These are phyloP conservation scores for Fraxinus excelsior DNA, from an alignment of 257 asterid species.

Conservation along the genomic window DNA sequence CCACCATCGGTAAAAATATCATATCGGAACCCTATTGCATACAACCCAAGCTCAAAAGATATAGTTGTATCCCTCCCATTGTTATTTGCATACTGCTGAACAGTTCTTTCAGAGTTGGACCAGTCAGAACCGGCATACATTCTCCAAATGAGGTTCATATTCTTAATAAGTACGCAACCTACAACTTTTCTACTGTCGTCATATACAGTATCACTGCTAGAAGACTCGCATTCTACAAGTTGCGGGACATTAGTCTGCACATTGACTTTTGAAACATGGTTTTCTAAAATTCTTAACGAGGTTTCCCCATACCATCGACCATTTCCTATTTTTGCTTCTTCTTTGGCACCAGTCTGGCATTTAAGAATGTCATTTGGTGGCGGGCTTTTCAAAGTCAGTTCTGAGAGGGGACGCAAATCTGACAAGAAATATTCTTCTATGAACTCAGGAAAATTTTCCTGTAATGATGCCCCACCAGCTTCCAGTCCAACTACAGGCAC, in stretches of 20 bases:
- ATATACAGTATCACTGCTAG: slow-evolving; percentile 46
- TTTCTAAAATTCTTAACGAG: slow-evolving; percentile 64
- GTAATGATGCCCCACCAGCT: slow-evolving; percentile 41
- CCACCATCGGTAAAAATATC: slow-evolving; percentile 76
- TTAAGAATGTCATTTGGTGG: slow-evolving; percentile 39
- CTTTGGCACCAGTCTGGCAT: slow-evolving; percentile 35
- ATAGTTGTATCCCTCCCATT: slow-evolving; percentile 57
- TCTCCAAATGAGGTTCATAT: slow-evolving; percentile 83
- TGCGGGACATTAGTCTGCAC: slow-evolving; percentile 35
- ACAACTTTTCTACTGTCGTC: slow-evolving; percentile 53
- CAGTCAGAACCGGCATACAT: slow-evolving; percentile 90
- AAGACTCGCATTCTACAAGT: slow-evolving; percentile 42
- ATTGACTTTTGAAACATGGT: slow-evolving; percentile 67
- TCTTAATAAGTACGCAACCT: slow-evolving; percentile 66
- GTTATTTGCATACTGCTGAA: slow-evolving; percentile 40
- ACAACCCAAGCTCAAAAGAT: slow-evolving; percentile 69
- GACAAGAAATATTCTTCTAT: slow-evolving; percentile 91
- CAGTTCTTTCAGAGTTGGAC: slow-evolving; percentile 50
- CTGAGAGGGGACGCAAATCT: slow-evolving; percentile 69
- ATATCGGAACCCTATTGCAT: slow-evolving; percentile 68
- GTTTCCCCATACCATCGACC: slow-evolving; percentile 78
- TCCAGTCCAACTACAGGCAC: slow-evolving; percentile 31
- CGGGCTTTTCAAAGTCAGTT: slow-evolving; percentile 39
- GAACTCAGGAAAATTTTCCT: slow-evolving; percentile 52
- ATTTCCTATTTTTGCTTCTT: slow-evolving; percentile 44